Evolutionary conservation across 1,139 yeast genomes (phyloP), one percentile per base, ranked within the genome.

Genomic region (Protomyces inouyei): DNA sequence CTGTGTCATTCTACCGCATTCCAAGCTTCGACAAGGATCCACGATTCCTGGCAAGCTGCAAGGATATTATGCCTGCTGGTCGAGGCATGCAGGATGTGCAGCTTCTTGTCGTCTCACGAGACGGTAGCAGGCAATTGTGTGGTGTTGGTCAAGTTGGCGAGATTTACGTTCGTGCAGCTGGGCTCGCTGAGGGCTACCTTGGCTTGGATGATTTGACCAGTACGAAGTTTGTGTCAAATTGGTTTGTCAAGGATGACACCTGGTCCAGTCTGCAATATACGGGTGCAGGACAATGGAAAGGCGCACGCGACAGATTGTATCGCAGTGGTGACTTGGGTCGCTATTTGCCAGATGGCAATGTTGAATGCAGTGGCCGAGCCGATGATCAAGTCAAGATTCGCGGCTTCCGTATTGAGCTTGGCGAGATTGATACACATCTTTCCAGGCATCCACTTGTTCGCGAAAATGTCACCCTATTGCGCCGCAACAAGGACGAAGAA

Each of bases 111-210:
- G 98, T 95, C 52, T 95, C 95, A 78, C 82, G 98, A 74, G 81
- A 88, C 70, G 96, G 92, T 72, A 82, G 87, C 65, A 82, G 88
- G 25, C 95, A 90, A 77, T 83, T 95, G 9, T 93, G 98, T 80
- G 98, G 97, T 75, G 92, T 95, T 68, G 98, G 98, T 70, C 98
- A 93, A 78, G 95, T 93, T 66, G 99, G 99, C 71, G 99, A 93
- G 75, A 92, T 93, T 68, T 93, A 93, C 73, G 98, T 95, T 14
- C 85, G 99, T 74, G 99, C 98, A 52, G 98, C 92, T 65, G 99
- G 99, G 65, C 82, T 93, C 67, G 96, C 98, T 21, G 98, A 92
- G 75, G 97, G 98, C 1, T 93, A 93, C 76, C 82, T 97, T 72
- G 89, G 93, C 57, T 82, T 92, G 67, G 97, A 97, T 14, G 97